phyloP scores from a whole-genome alignment of 2,329 filamentous ascomycete genomes.

The Plenodomus biglobosus region DNA sequence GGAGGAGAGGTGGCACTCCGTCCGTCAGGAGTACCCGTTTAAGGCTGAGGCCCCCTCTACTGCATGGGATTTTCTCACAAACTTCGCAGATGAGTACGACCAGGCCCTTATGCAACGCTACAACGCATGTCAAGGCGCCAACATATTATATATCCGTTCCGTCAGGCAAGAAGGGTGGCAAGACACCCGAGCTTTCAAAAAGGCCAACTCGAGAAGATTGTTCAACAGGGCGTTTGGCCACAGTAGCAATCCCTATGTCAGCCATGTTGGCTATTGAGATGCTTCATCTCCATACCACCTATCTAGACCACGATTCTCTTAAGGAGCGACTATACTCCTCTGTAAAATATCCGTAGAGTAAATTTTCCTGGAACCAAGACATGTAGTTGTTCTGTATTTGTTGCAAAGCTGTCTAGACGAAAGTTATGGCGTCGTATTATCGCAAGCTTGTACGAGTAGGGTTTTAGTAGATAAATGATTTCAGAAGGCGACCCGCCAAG shows the following conservation, averaged over 20 bases:
- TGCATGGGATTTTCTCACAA: conserved; percentile 37
- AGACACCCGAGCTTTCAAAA: conserved; percentile 45
- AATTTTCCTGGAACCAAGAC: too few species aligned
- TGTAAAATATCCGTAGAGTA: too few species aligned
- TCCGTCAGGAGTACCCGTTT: conserved; percentile 42
- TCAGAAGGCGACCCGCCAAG: conserved; percentile 34
- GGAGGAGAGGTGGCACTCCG: conserved; percentile 47
- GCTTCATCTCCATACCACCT: too few species aligned
- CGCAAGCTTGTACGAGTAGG: conserved; percentile 24
- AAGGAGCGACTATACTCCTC: too few species aligned
- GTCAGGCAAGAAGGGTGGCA: conserved; percentile 35
- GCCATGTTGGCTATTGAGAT: conserved; percentile 38
- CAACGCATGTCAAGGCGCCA: conserved; percentile 46
- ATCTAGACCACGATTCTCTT: too few species aligned
- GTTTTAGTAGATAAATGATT: conserved; percentile 26
- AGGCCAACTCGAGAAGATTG: conserved; percentile 42
- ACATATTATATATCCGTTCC: conserved; percentile 48
- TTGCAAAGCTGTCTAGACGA: too few species aligned
- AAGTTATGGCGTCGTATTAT: conserved; percentile 23
- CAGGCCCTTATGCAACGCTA: conserved; percentile 45
- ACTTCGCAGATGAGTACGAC: conserved; percentile 37
- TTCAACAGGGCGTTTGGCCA: conserved; percentile 44
- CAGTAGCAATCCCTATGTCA: conserved; percentile 25
- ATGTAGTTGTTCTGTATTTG: too few species aligned
- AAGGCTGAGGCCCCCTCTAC: conserved; percentile 45